Evolutionary conservation across 768 basidiomycete species (phyloP).

Genomic region (Pisolithus orientalis): DNA sequence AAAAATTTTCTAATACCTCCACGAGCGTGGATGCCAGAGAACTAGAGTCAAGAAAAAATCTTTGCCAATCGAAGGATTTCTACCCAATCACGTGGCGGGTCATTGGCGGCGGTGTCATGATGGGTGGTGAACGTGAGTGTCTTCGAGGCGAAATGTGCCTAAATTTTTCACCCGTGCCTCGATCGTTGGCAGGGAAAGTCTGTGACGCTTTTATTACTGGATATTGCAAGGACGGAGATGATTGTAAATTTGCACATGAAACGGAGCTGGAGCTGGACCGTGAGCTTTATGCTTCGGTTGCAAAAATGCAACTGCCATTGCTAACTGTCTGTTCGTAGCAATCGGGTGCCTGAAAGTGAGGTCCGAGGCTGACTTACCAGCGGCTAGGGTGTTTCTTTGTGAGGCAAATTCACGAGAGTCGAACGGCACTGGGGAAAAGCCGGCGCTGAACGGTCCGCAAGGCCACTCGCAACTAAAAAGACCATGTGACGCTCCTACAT

Average conservation of each 20-base stretch:
- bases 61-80: constrained; percentile 40
- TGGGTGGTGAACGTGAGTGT: constrained; percentile 38
- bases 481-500: not conserved
- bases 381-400: not conserved
- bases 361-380: not conserved
- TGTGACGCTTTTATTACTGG: constrained; percentile 21
- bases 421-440: not conserved
- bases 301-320: not conserved
- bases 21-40: not conserved
- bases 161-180: not conserved
- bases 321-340: not conserved
- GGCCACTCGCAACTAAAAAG: not conserved
- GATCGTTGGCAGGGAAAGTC: constrained; percentile 14
- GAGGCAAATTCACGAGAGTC: not conserved
- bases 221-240: constrained; percentile 19
- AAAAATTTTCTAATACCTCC: not conserved
- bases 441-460: not conserved
- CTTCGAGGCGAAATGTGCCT: not conserved
- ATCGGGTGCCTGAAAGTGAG: constrained; percentile 13
- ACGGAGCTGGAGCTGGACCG: constrained; percentile 18
- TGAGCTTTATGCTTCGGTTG: constrained; percentile 6
- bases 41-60: constrained; percentile 23
- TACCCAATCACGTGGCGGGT: constrained; percentile 72
- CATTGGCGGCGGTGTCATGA: constrained; percentile 71
- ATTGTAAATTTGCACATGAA: constrained; percentile 26